phyloP scores from a whole-genome alignment of 2,329 filamentous ascomycete species.

The Aspergillus hortae region DNA sequence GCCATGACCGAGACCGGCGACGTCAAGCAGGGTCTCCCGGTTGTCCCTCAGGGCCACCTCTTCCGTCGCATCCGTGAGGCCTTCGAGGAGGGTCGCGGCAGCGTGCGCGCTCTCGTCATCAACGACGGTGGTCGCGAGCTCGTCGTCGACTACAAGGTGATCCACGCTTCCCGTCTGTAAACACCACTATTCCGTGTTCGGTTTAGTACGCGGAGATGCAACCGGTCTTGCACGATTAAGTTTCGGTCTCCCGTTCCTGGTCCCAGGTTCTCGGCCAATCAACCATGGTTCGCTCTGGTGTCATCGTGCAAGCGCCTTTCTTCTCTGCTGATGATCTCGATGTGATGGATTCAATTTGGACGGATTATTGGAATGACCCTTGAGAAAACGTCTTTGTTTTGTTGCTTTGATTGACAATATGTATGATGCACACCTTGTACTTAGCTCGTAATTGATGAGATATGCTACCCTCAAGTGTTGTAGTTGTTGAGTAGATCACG shows the following conservation, averaged over 20 bases:
- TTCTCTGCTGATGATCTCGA: conserved; percentile 2
- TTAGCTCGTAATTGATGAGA: conserved; percentile 1
- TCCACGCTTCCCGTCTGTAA: conserved; percentile 72
- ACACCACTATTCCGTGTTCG: conserved; percentile 14
- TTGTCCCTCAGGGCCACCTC: conserved; percentile 93
- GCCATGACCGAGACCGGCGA: conserved; percentile 99
- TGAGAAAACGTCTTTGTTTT: background rate
- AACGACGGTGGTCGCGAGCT: conserved; percentile 90
- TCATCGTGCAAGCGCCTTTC: background rate
- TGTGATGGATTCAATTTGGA: background rate
- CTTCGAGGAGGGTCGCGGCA: conserved; percentile 89
- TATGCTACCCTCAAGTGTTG: background rate
- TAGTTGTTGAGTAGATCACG: background rate
- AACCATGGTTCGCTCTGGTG: conserved; percentile 1
- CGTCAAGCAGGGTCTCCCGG: conserved; percentile 90
- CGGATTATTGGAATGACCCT: conserved; percentile 1
- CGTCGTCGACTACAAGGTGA: conserved; percentile 97
- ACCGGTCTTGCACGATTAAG: background rate
- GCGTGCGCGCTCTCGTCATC: conserved; percentile 92
- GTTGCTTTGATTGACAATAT: background rate
- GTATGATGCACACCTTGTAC: background rate
- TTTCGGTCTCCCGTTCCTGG: background rate
- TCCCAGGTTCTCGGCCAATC: background rate
- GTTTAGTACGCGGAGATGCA: conserved; percentile 5
- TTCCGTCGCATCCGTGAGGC: conserved; percentile 74